Evolutionary conservation across 352 stramenopile species (phyloP).

Genomic region (Phytophthora chlamydospora): DNA sequence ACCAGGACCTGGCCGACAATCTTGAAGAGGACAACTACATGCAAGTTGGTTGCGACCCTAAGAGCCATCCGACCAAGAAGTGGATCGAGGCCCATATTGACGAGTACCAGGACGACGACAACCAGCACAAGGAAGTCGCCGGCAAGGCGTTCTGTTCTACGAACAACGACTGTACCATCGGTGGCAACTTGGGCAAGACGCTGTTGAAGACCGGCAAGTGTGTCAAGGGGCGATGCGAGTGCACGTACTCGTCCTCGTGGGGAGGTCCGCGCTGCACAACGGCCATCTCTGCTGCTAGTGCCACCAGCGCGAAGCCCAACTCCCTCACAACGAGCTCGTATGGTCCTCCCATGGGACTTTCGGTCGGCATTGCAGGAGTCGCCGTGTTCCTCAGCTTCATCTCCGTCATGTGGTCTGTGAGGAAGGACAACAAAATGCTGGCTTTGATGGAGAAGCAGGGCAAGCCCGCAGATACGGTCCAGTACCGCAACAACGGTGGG

Average conservation of each 20-base stretch:
- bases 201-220: conserved; percentile 45
- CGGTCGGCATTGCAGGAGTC: conserved; percentile 33
- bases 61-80: conserved; percentile 47
- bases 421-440: conserved; percentile 21
- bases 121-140: conserved; percentile 49
- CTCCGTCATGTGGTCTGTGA: conserved; percentile 21
- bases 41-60: conserved; percentile 46
- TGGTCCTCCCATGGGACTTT: conserved; percentile 41
- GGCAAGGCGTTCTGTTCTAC: conserved; percentile 57
- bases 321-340: conserved; percentile 32
- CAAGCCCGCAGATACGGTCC: conserved; percentile 18
- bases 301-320: conserved; percentile 10
- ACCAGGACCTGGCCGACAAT: conserved; percentile 65
- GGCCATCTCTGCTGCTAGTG: conserved; percentile 27
- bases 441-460: conserved; percentile 24
- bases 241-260: conserved; percentile 41
- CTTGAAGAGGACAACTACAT: conserved; percentile 43
- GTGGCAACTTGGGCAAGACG: conserved; percentile 11
- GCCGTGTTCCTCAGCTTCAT: conserved; percentile 40
- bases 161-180: conserved; percentile 65
- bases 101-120: conserved; percentile 59
- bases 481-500: conserved; percentile 6
- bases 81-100: conserved; percentile 55
- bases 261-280: conserved; percentile 60
- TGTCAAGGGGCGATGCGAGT: conserved; percentile 43